Conservation (phyloP, 768 basidiomycete genomes). For the Suillus cothurnatus region DNA sequence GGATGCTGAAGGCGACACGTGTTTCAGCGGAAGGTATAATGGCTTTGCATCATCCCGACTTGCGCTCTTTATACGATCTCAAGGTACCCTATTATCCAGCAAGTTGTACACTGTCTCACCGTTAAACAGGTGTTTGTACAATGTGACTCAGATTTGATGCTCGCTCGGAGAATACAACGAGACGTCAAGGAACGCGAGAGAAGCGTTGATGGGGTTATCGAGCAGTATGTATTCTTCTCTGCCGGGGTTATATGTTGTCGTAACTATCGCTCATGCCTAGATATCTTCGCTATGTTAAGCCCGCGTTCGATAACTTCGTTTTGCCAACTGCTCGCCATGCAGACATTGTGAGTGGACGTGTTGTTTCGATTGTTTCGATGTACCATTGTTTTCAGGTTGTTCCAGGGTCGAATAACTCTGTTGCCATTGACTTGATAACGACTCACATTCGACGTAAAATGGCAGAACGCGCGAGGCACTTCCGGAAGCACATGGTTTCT, state of each 20-base stretch:
- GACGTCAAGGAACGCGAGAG: constrained; percentile 89
- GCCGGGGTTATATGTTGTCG: neutral
- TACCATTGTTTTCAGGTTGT: constrained; percentile 68
- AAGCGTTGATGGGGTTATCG: constrained; percentile 82
- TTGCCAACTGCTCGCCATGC: constrained; percentile 84
- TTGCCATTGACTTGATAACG: constrained; percentile 91
- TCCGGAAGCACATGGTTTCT: constrained; percentile 74
- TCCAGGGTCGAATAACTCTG: constrained; percentile 86
- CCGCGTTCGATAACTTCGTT: constrained; percentile 92
- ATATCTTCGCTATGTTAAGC: constrained; percentile 94
- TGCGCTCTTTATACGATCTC: constrained; percentile 87
- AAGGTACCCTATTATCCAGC: constrained; percentile 54
- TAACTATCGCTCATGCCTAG: constrained; percentile 37
- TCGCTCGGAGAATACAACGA: constrained; percentile 86
- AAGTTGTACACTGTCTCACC: neutral
- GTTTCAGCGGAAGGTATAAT: constrained; percentile 85
- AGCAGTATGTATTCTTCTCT: constrained; percentile 59
- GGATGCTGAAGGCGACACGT: neutral
- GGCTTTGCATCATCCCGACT: constrained; percentile 75
- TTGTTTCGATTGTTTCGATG: neutral
- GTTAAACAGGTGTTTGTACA: constrained; percentile 76
- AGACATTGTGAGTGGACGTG: constrained; percentile 65
- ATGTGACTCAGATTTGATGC: constrained; percentile 96
- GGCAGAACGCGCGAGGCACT: constrained; percentile 70
- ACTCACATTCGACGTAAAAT: constrained; percentile 88